Base-by-base conservation (phyloP, 768 basidiomycete genomes). In the Leccinellum luteum region DNA sequence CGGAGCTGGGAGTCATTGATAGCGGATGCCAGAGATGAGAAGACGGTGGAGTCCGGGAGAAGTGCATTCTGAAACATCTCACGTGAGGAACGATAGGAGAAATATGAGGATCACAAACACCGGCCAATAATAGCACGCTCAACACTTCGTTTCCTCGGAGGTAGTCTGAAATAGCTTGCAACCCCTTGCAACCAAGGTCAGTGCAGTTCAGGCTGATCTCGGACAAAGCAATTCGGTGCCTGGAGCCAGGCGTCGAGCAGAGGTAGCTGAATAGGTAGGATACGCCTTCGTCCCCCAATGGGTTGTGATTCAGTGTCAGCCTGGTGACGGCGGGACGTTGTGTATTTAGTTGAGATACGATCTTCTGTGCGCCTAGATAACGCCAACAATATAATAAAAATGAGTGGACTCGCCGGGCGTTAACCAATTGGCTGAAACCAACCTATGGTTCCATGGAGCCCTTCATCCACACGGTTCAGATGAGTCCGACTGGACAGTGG, bases 151-250 rank as follows among this genome's bases (percentile, higher is more conserved):
- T 86, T 17, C 74, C 74, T 49, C 73, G 67, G 34, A 89, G 55
- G 65, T 84, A 87, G 32, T 75, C 69, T 14, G 79, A 68, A 52
- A 88, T 80, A 3, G 80, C 78, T 41, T 74, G 64, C 17, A 89
- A 69, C 0, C 85, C 85, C 43, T 66, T 65, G 64, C 85, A 78
- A 15, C 85, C 80, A 51, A 89, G 80, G 3, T 65, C 59, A 61
- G 82, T 84, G 4, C 77, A 72, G 53, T 84, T 86, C 53, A 89
- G 72, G 57, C 74, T 78, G 34, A 89, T 84, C 61, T 85, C 82
- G 2, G 69, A 64, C 56, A 89, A 74, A 1, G 56, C 56, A 30
- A 51, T 58, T 54, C 68, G 71, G 65, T 85, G 75, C 57, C 70
- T 74, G 48, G 75, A 72, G 6, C 83, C 86, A 21, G 71, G 60